phyloP scores from a whole-genome alignment of 371 early-diverging fungal genomes.

The Actinomucor elegans region DNA sequence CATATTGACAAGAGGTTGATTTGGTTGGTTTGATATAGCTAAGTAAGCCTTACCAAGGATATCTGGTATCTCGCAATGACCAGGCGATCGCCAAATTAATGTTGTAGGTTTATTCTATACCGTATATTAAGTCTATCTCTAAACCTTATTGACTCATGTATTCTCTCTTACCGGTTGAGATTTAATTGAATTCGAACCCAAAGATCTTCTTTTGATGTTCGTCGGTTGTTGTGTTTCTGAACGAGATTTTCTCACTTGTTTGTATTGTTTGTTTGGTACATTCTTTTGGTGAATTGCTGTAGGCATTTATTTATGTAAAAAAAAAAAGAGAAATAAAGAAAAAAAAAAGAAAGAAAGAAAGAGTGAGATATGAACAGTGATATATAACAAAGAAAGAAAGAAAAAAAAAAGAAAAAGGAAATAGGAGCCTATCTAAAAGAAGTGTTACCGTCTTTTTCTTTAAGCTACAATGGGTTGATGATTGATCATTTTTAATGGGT shows the following conservation, averaged over 20 bases:
- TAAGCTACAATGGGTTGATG: background rate
- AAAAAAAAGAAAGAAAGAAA: background rate
- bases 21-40: background rate
- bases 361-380: too few relatives aligned
- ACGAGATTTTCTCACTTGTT: background rate
- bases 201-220: slow-evolving; percentile 4
- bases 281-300: too few relatives aligned
- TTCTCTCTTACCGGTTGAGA: background rate
- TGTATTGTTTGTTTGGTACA: too few relatives aligned
- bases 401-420: slow-evolving; percentile 3
- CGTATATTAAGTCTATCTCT: too few relatives aligned
- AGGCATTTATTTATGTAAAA: background rate
- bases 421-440: too few relatives aligned
- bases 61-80: slow-evolving; percentile 28
- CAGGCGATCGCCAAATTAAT: slow-evolving; percentile 31
- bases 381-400: too few relatives aligned
- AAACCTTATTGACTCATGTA: too few relatives aligned
- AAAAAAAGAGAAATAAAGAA: background rate
- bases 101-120: too few relatives aligned
- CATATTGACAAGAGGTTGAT: background rate
- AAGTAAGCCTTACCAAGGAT: slow-evolving; percentile 25
- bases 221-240: slow-evolving; percentile 1
- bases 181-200: slow-evolving; percentile 9
- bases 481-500: background rate
- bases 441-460: too few relatives aligned